Evolutionary conservation across 192 early-diverging fungal species (phyloP).

Genomic region (Gamsiella multidivaricata): DNA sequence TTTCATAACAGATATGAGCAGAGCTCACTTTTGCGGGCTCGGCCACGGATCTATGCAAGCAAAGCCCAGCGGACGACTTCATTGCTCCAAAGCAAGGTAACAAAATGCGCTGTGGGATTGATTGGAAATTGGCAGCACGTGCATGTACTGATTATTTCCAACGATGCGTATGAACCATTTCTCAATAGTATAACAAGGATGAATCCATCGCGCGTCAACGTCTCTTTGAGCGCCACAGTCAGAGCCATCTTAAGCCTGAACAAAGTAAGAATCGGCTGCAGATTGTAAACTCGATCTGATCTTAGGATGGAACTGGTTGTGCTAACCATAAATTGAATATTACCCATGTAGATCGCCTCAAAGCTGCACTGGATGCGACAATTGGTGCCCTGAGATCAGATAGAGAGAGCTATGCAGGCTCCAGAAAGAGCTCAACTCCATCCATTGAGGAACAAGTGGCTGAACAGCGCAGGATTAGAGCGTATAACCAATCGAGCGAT

Average conservation of each 20-base stretch:
- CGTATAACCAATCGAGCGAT: conserved; percentile 9
- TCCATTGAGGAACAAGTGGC: conserved; percentile 20
- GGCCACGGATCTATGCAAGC: conserved; percentile 40
- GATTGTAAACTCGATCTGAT: neutral
- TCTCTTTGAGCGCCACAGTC: conserved; percentile 11
- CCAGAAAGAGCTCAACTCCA: neutral
- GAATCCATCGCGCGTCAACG: conserved; percentile 35
- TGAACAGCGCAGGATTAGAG: conserved; percentile 22
- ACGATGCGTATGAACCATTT: neutral
- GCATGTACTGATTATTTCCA: neutral
- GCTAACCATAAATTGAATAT: neutral
- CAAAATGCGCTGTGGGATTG: neutral
- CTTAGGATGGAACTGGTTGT: no score
- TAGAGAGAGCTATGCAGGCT: conserved; percentile 5
- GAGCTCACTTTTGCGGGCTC: conserved; percentile 26
- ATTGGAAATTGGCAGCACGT: neutral
- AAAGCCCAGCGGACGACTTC: conserved; percentile 38
- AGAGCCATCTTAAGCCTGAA: neutral
- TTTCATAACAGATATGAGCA: conserved; percentile 21
- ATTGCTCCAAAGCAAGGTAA: conserved; percentile 47
- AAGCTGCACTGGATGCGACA: conserved; percentile 36
- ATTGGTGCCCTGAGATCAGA: conserved; percentile 34
- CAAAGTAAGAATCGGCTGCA: conserved; percentile 11
- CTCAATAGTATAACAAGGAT: conserved; percentile 34
- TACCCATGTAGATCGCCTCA: conserved; percentile 17